phyloP scores from a whole-genome alignment of 352 stramenopile genomes.

The Pythium myriotylum region DNA sequence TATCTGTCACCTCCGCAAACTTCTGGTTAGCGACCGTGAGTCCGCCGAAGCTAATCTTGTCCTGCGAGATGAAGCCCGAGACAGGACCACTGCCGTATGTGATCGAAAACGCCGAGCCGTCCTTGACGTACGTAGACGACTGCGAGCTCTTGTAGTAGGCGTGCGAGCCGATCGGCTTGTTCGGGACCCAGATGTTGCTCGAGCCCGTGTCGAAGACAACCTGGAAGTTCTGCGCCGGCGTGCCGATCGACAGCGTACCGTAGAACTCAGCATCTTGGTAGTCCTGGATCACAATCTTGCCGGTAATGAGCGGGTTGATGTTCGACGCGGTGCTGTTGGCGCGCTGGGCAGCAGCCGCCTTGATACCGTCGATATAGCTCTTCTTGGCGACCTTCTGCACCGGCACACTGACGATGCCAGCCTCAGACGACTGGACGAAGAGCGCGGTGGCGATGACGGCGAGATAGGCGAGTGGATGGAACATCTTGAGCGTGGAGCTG shows the following conservation, averaged over 20 bases:
- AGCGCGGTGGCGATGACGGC: too few species aligned
- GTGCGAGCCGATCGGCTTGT: constrained; percentile 63
- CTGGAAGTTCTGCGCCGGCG: constrained; percentile 88
- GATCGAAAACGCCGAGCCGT: constrained; percentile 94
- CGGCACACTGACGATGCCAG: too few species aligned
- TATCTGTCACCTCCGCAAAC: constrained; percentile 96
- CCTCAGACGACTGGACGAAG: too few species aligned
- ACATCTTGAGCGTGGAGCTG: too few species aligned
- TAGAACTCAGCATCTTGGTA: constrained; percentile 95
- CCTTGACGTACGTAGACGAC: constrained; percentile 86
- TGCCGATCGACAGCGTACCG: constrained; percentile 88
- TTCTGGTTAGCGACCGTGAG: constrained; percentile 79
- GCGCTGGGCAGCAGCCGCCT: too few species aligned
- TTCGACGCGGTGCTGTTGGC: too few species aligned
- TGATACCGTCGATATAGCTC: too few species aligned
- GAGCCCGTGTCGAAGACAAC: constrained; percentile 98
- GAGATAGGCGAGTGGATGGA: too few species aligned
- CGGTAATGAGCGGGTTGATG: too few species aligned
- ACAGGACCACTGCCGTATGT: constrained; percentile 95
- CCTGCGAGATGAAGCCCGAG: constrained; percentile 90
- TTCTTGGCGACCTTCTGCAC: too few species aligned
- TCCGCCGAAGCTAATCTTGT: constrained; percentile 73
- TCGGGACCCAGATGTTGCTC: constrained; percentile 96
- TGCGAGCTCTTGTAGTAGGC: constrained; percentile 87
- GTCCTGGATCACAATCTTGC: constrained; percentile 75